Evolutionary conservation across 805 yeast genomes (phyloP).

Genomic region (Candida coquimbonensis): DNA sequence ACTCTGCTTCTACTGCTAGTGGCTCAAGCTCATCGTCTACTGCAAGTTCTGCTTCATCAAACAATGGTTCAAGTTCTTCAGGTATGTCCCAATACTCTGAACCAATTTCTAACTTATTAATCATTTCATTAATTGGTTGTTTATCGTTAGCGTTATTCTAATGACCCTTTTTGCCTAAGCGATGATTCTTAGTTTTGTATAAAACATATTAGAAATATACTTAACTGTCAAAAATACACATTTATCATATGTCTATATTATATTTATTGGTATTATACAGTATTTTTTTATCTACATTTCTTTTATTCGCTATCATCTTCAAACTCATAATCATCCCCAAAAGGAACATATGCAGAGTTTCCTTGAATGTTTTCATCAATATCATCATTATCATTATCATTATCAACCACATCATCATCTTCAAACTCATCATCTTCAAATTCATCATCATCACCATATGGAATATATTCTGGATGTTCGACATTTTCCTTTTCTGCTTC

Average conservation of each 20-base stretch:
- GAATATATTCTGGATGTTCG: no score
- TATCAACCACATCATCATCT: neutral
- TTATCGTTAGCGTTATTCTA: conserved; percentile 1
- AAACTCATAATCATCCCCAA: neutral
- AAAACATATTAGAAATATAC: no score
- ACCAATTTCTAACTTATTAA: conserved; percentile 3
- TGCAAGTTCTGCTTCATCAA: neutral
- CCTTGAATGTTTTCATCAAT: neutral
- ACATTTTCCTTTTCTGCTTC: no score
- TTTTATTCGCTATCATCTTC: neutral
- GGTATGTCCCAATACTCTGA: neutral
- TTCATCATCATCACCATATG: neutral
- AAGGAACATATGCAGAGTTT: neutral
- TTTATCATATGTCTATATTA: no score
- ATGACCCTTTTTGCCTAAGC: neutral
- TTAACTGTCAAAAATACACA: no score
- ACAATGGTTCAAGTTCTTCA: neutral
- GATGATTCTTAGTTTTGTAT: no score
- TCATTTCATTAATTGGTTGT: neutral
- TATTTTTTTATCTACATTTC: no score
- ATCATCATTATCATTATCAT: neutral
- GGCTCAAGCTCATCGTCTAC: neutral
- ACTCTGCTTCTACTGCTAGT: neutral
- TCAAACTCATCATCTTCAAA: neutral
- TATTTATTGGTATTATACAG: no score